These are phyloP conservation scores for Phytophthora hybrid DNA, from an alignment of 352 stramenopile species.

Conservation along the genomic window DNA sequence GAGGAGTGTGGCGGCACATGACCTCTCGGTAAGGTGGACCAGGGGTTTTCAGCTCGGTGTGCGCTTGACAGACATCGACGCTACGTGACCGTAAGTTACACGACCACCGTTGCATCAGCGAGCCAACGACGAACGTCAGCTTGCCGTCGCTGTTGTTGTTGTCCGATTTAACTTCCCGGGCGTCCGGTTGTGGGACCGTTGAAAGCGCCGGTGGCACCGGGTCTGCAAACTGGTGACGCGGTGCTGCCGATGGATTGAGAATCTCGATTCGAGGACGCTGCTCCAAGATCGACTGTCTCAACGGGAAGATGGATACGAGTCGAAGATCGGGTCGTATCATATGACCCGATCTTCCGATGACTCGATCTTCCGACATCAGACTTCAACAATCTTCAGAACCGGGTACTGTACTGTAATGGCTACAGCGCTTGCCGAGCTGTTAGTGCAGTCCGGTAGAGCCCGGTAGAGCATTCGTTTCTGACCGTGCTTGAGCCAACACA, in stretches of 20 bases:
- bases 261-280: not conserved
- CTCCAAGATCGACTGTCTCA: slow-evolving; percentile 18
- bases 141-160: not conserved
- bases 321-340: too few relatives aligned
- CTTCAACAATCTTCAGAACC: slow-evolving; percentile 1
- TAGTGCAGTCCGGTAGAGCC: not conserved
- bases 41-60: not conserved
- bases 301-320: not conserved
- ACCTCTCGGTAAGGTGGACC: not conserved
- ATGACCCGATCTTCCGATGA: slow-evolving; percentile 15
- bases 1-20: not conserved
- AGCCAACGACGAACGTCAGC: not conserved
- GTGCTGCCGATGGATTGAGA: not conserved
- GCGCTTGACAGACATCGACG: not conserved
- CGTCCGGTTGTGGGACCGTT: not conserved
- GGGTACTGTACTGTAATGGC: not conserved
- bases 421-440: not conserved
- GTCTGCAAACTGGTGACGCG: slow-evolving; percentile 1
- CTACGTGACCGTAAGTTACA: not conserved
- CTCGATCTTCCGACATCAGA: slow-evolving; percentile 12
- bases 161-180: slow-evolving; percentile 11
- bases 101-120: not conserved
- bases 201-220: not conserved
- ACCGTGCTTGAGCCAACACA: too few relatives aligned
- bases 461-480: too few relatives aligned